A percentile compares a stretch with the other conserved stretches of the same genome.
phyloP scores from a whole-genome alignment of 768 basidiomycete species.

The Rhizopogon salebrosus region DNA sequence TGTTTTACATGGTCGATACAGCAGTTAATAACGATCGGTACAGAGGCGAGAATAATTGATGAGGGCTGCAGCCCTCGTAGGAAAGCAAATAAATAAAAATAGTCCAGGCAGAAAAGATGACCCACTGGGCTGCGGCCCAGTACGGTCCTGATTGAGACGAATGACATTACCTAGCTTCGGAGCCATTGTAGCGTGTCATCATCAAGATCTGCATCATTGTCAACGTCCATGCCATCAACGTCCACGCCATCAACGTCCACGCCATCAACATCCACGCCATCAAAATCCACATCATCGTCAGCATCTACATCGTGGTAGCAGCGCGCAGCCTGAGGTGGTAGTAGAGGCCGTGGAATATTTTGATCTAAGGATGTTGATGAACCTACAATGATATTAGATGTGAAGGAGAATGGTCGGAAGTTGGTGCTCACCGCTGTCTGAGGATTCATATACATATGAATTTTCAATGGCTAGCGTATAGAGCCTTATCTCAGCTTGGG shows the following conservation, averaged over 20 bases:
- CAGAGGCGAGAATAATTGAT: not conserved
- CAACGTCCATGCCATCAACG: no score
- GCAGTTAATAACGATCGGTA: not conserved
- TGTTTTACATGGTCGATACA: not conserved
- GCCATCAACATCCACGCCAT: no score
- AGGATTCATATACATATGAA: not conserved
- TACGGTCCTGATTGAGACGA: not conserved
- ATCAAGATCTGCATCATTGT: not conserved
- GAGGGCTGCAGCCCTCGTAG: not conserved
- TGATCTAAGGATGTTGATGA: not conserved
- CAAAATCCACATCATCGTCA: not conserved
- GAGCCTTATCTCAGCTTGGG: not conserved
- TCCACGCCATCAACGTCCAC: not conserved
- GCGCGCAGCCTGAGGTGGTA: no score
- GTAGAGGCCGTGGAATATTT: not conserved
- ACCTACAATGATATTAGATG: not conserved
- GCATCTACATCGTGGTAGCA: not conserved
- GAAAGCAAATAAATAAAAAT: not conserved
- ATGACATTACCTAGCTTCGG: not conserved
- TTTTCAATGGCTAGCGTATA: not conserved
- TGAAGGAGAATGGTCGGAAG: not conserved
- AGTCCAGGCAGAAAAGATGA: not conserved
- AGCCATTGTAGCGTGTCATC: not conserved
- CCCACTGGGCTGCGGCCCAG: not conserved
- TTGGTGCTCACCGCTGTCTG: not conserved